These are phyloP conservation scores for Beauveria rudraprayagi DNA, from an alignment of 2,329 filamentous ascomycete genomes.

Conservation along the genomic window DNA sequence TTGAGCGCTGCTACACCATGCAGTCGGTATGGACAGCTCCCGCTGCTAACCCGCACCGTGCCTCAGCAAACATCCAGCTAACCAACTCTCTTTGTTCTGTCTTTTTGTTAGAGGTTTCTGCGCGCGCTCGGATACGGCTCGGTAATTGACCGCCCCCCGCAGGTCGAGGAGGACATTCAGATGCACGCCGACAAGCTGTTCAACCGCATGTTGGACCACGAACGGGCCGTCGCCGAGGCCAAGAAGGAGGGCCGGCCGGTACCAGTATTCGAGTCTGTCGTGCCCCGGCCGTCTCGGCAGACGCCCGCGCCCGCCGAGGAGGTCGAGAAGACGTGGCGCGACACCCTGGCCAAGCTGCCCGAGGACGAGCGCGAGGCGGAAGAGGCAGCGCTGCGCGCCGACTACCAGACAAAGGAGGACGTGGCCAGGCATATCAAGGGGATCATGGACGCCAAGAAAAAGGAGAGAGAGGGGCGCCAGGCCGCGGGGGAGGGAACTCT, in stretches of 20 bases:
- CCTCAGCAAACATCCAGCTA: neutral
- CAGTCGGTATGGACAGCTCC: constrained; percentile 56
- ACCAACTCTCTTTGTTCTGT: neutral
- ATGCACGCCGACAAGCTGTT: constrained; percentile 92
- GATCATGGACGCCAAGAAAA: constrained; percentile 48
- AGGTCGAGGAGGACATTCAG: constrained; percentile 80
- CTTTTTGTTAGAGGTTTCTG: constrained; percentile 59
- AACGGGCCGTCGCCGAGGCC: constrained; percentile 63
- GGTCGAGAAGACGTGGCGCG: constrained; percentile 43
- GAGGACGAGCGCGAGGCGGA: constrained; percentile 53
- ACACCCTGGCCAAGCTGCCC: constrained; percentile 49
- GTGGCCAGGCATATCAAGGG: constrained; percentile 48
- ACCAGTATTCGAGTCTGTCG: constrained; percentile 51
- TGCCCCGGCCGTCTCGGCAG: constrained; percentile 29
- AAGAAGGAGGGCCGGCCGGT: constrained; percentile 50
- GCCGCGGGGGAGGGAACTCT: constrained; percentile 25
- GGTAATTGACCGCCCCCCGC: constrained; percentile 52
- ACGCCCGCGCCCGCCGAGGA: constrained; percentile 31
- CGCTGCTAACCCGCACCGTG: neutral
- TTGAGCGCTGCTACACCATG: constrained; percentile 82
- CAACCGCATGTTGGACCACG: constrained; percentile 77
- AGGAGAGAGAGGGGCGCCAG: constrained; percentile 41
- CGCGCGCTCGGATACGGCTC: constrained; percentile 83
- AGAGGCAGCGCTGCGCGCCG: constrained; percentile 54
- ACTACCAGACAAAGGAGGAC: constrained; percentile 52